A percentile compares a stretch with the other conserved stretches of the same genome.
Evolutionary conservation across 129 eudicot genomes (phyloP).

Genomic region (Cynara cardunculus): DNA sequence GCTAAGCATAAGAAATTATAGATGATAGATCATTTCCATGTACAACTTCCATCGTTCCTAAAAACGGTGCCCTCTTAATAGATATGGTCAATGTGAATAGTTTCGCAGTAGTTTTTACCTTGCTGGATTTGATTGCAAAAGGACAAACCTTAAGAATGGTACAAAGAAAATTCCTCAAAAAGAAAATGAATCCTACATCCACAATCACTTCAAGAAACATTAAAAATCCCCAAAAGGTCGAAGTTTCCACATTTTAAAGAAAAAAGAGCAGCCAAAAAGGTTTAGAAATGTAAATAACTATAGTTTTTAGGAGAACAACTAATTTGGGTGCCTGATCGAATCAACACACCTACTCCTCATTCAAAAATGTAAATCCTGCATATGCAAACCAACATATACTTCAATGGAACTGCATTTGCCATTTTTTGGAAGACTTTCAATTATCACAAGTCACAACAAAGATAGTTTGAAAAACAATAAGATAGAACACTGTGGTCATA

Average conservation of each 20-base stretch:
- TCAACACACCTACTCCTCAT: not conserved
- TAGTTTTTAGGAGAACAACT: not conserved
- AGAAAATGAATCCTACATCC: not conserved
- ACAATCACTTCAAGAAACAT: not conserved
- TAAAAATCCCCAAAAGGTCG: not conserved
- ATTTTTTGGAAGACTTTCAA: not conserved
- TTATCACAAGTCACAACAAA: not conserved
- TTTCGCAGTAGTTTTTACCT: not conserved
- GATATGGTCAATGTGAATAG: not conserved
- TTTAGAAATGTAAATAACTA: not conserved
- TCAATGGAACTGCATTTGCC: not conserved
- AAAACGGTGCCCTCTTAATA: not conserved
- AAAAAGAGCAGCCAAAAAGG: not conserved
- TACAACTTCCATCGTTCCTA: not conserved
- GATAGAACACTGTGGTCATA: not conserved
- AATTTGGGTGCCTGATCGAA: not conserved
- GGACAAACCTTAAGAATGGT: not conserved
- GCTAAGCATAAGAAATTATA: not conserved
- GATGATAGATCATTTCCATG: not conserved
- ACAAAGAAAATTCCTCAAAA: not conserved
- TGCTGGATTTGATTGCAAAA: not conserved
- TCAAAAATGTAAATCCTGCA: not conserved
- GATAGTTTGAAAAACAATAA: not conserved
- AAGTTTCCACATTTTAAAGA: too few species aligned
- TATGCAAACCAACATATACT: not conserved